A percentile compares a stretch with the other conserved stretches of the same genome.
Conservation (phyloP, 176 grass and related monocot genomes). For the Raddia distichophylla region DNA sequence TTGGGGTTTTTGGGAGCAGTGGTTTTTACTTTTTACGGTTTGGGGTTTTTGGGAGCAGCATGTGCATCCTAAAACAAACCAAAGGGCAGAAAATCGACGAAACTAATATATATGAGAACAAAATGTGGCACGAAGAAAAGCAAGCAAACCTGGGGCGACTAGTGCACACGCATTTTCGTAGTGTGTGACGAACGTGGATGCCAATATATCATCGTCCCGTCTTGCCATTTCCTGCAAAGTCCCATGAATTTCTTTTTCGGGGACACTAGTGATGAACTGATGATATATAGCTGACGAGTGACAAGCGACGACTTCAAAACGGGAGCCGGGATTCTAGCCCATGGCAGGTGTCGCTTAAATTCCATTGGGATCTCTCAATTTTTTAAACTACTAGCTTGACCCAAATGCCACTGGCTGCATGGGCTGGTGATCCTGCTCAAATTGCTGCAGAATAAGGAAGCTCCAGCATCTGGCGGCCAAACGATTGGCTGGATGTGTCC, state of each 20-base stretch:
- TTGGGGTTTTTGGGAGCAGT: too few species aligned
- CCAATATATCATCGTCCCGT: not conserved
- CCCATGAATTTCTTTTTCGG: not conserved
- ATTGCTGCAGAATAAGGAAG: not conserved
- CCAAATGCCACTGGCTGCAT: conserved; percentile 9
- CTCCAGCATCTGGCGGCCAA: too few species aligned
- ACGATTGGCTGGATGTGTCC: not conserved
- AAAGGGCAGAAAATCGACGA: too few species aligned
- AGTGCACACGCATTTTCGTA: not conserved
- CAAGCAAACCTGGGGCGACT: not conserved
- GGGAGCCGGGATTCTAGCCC: not conserved
- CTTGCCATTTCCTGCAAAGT: not conserved
- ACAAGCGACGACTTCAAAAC: not conserved
- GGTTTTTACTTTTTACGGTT: too few species aligned
- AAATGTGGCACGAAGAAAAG: too few species aligned
- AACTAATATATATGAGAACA: too few species aligned
- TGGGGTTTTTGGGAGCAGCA: too few species aligned
- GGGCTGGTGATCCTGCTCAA: not conserved
- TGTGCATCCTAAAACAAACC: too few species aligned
- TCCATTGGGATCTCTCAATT: not conserved
- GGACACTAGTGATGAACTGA: not conserved
- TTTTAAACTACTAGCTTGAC: conserved; percentile 18
- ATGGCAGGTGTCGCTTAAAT: conserved; percentile 13
- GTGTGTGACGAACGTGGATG: not conserved
- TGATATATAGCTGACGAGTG: not conserved